phyloP scores from a whole-genome alignment of 495 filamentous ascomycete species.

The Amniculicola lignicola region DNA sequence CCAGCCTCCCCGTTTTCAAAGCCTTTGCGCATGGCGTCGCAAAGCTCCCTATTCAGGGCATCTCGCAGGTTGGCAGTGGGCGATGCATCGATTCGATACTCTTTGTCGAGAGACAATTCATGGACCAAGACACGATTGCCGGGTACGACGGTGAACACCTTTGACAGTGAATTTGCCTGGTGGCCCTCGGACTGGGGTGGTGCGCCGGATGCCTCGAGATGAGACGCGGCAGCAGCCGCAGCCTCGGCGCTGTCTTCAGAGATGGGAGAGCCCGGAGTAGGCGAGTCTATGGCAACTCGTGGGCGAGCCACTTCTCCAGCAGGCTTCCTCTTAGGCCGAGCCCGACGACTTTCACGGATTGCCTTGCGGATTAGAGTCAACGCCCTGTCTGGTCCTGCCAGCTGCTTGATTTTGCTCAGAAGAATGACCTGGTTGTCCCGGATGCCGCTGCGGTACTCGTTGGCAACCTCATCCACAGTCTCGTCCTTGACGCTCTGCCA shows the following conservation, averaged over 20 bases:
- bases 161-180: slow-evolving; percentile 43
- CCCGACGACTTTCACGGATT: slow-evolving; percentile 72
- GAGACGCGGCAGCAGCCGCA: slow-evolving; percentile 29
- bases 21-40: slow-evolving; percentile 70
- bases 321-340: slow-evolving; percentile 64
- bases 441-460: slow-evolving; percentile 89
- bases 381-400: slow-evolving; percentile 78
- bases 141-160: slow-evolving; percentile 64
- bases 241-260: slow-evolving; percentile 15
- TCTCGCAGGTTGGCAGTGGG: slow-evolving; percentile 46
- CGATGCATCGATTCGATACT: slow-evolving; percentile 60
- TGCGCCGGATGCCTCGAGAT: slow-evolving; percentile 6
- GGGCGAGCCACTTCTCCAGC: slow-evolving; percentile 65
- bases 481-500: slow-evolving; percentile 96
- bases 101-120: slow-evolving; percentile 86
- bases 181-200: slow-evolving; percentile 17
- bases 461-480: slow-evolving; percentile 75
- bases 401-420: slow-evolving; percentile 81
- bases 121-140: slow-evolving; percentile 84
- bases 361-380: slow-evolving; percentile 79
- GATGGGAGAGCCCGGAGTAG: slow-evolving; percentile 18
- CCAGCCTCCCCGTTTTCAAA: slow-evolving; percentile 69
- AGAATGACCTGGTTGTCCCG: slow-evolving; percentile 88
- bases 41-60: slow-evolving; percentile 63
- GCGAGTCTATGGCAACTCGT: slow-evolving; percentile 47